Percentiles rank a stretch among this genome's conserved stretches.
Evolutionary conservation across 176 grass and related monocot species (phyloP).

Genomic region (Dactylis glomerata): DNA sequence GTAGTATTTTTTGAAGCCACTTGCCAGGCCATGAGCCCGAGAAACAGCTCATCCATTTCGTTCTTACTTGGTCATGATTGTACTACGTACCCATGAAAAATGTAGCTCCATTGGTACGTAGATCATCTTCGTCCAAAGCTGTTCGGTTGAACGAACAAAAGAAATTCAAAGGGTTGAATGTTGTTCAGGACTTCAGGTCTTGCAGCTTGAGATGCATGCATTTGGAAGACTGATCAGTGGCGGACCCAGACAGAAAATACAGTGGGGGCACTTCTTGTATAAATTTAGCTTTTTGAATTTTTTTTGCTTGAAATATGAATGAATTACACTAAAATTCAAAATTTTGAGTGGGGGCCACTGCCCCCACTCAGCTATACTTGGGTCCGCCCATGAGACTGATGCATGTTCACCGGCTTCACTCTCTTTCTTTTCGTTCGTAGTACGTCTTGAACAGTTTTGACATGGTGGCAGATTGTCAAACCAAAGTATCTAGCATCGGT

Average conservation of each 20-base stretch:
- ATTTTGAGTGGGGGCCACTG: too few relatives aligned
- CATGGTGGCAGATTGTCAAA: not conserved
- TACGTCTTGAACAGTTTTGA: not conserved
- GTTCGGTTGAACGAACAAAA: not conserved
- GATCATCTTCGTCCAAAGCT: not conserved
- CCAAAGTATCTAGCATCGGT: not conserved
- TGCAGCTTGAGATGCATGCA: not conserved
- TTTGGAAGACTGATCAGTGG: not conserved
- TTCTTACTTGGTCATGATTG: not conserved
- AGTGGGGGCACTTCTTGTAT: too few relatives aligned
- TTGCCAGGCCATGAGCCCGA: not conserved
- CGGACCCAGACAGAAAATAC: too few relatives aligned
- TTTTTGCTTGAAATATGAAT: too few relatives aligned
- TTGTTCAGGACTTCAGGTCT: not conserved
- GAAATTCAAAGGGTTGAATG: not conserved
- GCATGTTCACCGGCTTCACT: not conserved
- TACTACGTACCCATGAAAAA: not conserved
- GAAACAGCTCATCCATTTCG: slow-evolving; percentile 9
- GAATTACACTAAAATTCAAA: too few relatives aligned
- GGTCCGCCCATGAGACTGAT: too few relatives aligned
- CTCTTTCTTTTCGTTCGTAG: not conserved
- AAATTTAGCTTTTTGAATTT: too few relatives aligned
- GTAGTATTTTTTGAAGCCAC: not conserved
- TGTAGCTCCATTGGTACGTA: slow-evolving; percentile 8
- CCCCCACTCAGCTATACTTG: too few relatives aligned